Evolutionary conservation across 2,329 filamentous ascomycete genomes (phyloP).

Genomic region (Calonectria crousiana): DNA sequence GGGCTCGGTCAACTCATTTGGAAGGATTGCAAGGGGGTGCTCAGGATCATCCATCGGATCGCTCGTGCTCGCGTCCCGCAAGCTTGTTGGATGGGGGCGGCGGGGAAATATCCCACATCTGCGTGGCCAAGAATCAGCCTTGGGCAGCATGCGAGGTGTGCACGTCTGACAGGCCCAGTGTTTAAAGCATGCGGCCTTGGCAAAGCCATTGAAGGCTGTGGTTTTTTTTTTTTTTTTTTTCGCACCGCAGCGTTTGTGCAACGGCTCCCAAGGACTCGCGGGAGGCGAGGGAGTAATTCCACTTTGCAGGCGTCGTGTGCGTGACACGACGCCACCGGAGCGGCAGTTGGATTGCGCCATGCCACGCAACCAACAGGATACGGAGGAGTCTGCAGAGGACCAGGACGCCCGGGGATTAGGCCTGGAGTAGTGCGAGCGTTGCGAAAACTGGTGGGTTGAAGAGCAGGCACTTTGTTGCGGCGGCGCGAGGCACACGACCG

Average conservation of each 20-base stretch:
- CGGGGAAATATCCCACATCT: neutral
- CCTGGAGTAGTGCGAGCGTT: neutral
- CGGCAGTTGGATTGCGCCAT: neutral
- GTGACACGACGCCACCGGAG: neutral
- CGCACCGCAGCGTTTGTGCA: constrained; percentile 1
- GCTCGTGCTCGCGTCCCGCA: constrained; percentile 19
- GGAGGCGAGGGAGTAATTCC: neutral
- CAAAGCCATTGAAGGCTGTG: neutral
- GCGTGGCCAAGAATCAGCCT: neutral
- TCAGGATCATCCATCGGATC: neutral
- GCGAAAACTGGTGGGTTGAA: neutral
- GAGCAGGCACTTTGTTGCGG: neutral
- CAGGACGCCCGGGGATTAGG: neutral
- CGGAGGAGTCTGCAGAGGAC: neutral
- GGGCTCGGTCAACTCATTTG: constrained; percentile 34
- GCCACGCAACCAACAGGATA: neutral
- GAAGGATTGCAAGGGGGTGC: constrained; percentile 1
- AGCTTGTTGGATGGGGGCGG: constrained; percentile 17
- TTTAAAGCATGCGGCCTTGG: neutral
- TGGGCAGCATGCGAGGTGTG: neutral
- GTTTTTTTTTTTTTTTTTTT: neutral
- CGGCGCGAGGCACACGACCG: constrained; percentile 2
- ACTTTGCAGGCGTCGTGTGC: neutral
- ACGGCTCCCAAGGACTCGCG: neutral
- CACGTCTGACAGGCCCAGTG: neutral